These are phyloP conservation scores for Trichoderma sp. DNA, from an alignment of 2,329 filamentous ascomycete species.

Conservation along the genomic window DNA sequence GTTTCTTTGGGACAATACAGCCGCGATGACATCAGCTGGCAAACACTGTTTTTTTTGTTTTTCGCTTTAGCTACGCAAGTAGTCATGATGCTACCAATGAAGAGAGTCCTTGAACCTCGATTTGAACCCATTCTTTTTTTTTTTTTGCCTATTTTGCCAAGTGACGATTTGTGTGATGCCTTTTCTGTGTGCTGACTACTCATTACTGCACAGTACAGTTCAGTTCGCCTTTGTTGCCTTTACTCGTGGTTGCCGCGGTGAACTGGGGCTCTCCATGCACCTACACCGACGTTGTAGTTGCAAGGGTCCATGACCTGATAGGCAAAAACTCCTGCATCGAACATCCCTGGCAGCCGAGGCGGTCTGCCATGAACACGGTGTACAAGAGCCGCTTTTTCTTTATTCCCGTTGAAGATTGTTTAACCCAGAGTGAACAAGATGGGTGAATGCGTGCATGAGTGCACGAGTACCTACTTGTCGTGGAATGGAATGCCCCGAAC, in stretches of 20 bases:
- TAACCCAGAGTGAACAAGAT: background rate
- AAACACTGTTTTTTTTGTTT: background rate
- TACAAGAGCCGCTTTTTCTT: background rate
- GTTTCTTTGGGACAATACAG: background rate
- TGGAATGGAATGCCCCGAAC: background rate
- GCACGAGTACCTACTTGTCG: background rate
- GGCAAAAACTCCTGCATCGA: conserved; percentile 4
- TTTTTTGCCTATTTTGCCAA: background rate
- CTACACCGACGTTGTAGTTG: conserved; percentile 15
- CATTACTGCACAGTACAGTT: background rate
- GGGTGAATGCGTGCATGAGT: background rate
- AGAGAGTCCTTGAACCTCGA: background rate
- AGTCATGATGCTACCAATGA: conserved; percentile 17
- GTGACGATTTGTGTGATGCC: background rate
- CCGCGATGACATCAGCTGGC: conserved; percentile 14
- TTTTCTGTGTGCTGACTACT: background rate
- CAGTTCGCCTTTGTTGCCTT: background rate
- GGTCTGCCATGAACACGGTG: conserved; percentile 14
- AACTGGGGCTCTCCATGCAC: background rate
- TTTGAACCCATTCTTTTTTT: background rate
- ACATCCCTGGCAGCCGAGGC: conserved; percentile 12
- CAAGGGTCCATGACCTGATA: background rate
- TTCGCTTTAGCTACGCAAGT: conserved; percentile 12
- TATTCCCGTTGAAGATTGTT: background rate
- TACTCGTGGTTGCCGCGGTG: background rate